Conservation (phyloP, 2,329 filamentous ascomycete genomes). For the Hypoxylon sp. region DNA sequence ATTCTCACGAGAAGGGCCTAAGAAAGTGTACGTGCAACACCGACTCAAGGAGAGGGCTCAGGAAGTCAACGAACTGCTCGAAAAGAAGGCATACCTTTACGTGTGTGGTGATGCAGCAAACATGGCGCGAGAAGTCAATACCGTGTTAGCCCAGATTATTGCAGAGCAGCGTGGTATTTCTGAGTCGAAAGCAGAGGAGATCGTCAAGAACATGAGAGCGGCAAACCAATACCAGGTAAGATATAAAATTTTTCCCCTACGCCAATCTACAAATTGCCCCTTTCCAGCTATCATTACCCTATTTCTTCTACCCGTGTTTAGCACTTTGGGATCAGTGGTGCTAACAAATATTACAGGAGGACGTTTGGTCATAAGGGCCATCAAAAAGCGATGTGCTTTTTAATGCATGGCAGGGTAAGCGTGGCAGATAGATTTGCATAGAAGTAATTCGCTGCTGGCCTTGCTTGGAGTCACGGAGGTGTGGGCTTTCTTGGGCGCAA, state of each 20-base stretch:
- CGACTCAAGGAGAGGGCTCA: slow-evolving; percentile 85
- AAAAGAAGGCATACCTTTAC: slow-evolving; percentile 93
- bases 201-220: slow-evolving; percentile 96
- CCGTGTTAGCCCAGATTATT: slow-evolving; percentile 88
- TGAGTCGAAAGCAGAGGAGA: slow-evolving; percentile 91
- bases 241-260: slow-evolving; percentile 34
- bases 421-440: slow-evolving; percentile 50
- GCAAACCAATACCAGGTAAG: slow-evolving; percentile 95
- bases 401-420: slow-evolving; percentile 45
- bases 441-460: slow-evolving; percentile 43
- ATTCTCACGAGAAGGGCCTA: slow-evolving; percentile 88
- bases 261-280: slow-evolving; percentile 11
- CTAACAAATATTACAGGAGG: slow-evolving; percentile 69
- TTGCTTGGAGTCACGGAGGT: slow-evolving; percentile 47
- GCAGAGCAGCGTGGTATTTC: slow-evolving; percentile 85
- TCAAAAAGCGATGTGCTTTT: slow-evolving; percentile 38
- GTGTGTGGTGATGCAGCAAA: slow-evolving; percentile 98
- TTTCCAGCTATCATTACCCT: slow-evolving; percentile 14
- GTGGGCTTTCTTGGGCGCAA: slow-evolving; percentile 32
- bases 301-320: neutral
- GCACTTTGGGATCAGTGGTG: neutral
- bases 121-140: slow-evolving; percentile 95
- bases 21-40: slow-evolving; percentile 99
- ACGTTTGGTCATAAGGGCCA: slow-evolving; percentile 74
- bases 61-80: slow-evolving; percentile 88